Evolutionary conservation across 1,284 basidiomycete genomes (phyloP).

Genomic region (Phellopilus nigrolimitatus): DNA sequence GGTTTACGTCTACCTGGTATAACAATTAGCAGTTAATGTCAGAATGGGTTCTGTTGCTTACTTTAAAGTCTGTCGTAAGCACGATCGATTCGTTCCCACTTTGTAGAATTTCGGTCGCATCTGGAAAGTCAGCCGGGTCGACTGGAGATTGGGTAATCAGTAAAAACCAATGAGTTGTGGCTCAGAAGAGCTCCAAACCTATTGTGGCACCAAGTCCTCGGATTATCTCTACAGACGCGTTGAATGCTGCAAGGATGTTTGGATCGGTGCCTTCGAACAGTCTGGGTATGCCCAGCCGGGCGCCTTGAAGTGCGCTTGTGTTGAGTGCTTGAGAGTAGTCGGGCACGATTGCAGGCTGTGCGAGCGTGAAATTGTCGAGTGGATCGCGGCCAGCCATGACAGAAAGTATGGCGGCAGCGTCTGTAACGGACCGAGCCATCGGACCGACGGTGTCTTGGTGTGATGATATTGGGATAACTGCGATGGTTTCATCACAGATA

Average conservation of each 20-base stretch:
- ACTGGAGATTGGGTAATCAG: slow-evolving; percentile 23
- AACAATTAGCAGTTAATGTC: background rate
- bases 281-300: slow-evolving; percentile 39
- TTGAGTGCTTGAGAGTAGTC: slow-evolving; percentile 35
- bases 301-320: slow-evolving; percentile 33
- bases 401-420: slow-evolving; percentile 40
- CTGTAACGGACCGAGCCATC: slow-evolving; percentile 43
- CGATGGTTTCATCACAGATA: background rate
- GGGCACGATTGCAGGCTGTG: slow-evolving; percentile 36
- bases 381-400: slow-evolving; percentile 43
- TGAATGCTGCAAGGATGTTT: slow-evolving; percentile 32
- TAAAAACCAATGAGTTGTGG: background rate
- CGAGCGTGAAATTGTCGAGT: slow-evolving; percentile 40
- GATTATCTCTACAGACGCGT: slow-evolving; percentile 36
- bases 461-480: slow-evolving; percentile 46
- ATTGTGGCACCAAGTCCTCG: slow-evolving; percentile 36
- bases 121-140: slow-evolving; percentile 38
- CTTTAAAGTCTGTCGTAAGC: slow-evolving; percentile 39
- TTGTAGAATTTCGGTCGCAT: slow-evolving; percentile 31
- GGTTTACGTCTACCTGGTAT: slow-evolving; percentile 31
- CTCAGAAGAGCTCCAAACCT: slow-evolving; percentile 6
- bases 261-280: slow-evolving; percentile 25
- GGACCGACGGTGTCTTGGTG: slow-evolving; percentile 49
- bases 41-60: slow-evolving; percentile 19
- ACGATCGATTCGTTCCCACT: slow-evolving; percentile 33